A percentile compares a stretch with the other conserved stretches of the same genome.
phyloP scores from a whole-genome alignment of 805 yeast genomes.

The Saturnispora ahearnii region DNA sequence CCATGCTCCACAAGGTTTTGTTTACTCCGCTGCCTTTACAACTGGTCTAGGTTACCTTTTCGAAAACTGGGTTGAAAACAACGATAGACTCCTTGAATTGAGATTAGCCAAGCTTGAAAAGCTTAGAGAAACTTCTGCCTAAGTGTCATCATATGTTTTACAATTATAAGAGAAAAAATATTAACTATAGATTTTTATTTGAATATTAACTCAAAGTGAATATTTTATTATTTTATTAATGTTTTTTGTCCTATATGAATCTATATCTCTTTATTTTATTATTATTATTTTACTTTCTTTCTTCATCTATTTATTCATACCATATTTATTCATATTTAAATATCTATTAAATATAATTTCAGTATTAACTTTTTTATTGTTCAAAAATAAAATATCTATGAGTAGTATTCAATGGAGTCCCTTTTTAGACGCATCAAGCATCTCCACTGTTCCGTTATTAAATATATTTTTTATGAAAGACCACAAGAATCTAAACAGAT shows the following conservation, averaged over 20 bases:
- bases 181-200: neutral
- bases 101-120: conserved; percentile 31
- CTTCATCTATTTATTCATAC: conserved; percentile 8
- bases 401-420: too few relatives aligned
- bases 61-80: conserved; percentile 31
- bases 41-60: conserved; percentile 34
- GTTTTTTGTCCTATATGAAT: too few relatives aligned
- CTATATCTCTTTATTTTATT: neutral
- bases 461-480: neutral
- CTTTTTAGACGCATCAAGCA: too few relatives aligned
- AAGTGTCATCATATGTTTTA: neutral
- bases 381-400: too few relatives aligned
- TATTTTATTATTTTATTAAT: too few relatives aligned
- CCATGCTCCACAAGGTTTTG: conserved; percentile 32
- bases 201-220: too few relatives aligned
- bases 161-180: neutral
- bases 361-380: too few relatives aligned
- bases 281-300: neutral
- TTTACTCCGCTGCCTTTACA: conserved; percentile 37
- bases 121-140: conserved; percentile 27
- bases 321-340: conserved; percentile 2
- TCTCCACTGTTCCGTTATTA: too few relatives aligned
- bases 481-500: neutral
- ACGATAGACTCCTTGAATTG: conserved; percentile 30
- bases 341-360: neutral